Evolutionary conservation across 1,139 yeast genomes (phyloP).

Genomic region (Diutina rugosa): DNA sequence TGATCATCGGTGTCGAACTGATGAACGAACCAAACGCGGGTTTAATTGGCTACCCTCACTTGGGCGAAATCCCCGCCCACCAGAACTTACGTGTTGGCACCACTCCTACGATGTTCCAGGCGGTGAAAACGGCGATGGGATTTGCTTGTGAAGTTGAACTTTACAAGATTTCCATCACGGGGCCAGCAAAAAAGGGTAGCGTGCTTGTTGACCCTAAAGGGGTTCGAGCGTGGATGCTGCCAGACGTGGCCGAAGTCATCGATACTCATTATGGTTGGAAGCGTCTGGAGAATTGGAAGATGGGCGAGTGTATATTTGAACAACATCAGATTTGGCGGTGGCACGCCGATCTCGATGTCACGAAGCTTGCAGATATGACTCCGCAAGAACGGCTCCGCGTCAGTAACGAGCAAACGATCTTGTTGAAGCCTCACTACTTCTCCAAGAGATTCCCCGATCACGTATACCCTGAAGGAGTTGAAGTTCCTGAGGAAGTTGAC

Average conservation of each 20-base stretch:
- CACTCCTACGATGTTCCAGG: slow-evolving; percentile 53
- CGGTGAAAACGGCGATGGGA: slow-evolving; percentile 63
- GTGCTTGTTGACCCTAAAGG: slow-evolving; percentile 56
- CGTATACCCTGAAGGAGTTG: slow-evolving; percentile 8
- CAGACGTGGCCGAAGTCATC: slow-evolving; percentile 19
- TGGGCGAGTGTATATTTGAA: slow-evolving; percentile 72
- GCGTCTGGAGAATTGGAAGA: slow-evolving; percentile 48
- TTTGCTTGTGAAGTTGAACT: slow-evolving; percentile 48
- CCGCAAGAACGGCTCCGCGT: slow-evolving; percentile 19
- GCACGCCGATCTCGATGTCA: slow-evolving; percentile 17
- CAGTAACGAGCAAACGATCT: slow-evolving; percentile 16
- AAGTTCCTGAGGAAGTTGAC: slow-evolving; percentile 24
- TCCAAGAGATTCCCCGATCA: slow-evolving; percentile 13
- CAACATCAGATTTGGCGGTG: slow-evolving; percentile 63
- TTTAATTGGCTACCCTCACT: slow-evolving; percentile 38
- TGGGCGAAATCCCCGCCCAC: slow-evolving; percentile 32
- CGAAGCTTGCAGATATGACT: slow-evolving; percentile 9
- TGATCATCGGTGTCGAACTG: slow-evolving; percentile 68
- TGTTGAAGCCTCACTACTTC: slow-evolving; percentile 21
- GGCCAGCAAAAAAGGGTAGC: slow-evolving; percentile 55
- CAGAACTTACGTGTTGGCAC: slow-evolving; percentile 54
- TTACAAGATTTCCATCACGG: slow-evolving; percentile 56
- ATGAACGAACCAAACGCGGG: slow-evolving; percentile 81
- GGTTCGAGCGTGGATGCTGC: slow-evolving; percentile 50
- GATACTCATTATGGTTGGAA: slow-evolving; percentile 63